These are phyloP conservation scores for peach (Prunus persica) DNA, from an alignment of 306 rosid species.

Conservation along the genomic window DNA sequence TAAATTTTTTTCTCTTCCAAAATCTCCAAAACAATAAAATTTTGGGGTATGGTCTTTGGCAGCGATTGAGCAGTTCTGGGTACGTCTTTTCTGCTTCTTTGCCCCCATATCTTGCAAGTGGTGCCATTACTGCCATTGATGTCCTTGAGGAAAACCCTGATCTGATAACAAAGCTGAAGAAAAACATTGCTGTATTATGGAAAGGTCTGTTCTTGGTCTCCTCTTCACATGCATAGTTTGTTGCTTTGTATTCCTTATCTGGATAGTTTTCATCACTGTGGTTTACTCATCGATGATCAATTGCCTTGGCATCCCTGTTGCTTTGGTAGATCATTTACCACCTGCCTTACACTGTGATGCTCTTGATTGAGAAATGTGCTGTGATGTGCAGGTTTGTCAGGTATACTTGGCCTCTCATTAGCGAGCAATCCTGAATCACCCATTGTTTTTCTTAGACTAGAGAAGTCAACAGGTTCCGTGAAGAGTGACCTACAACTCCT, in stretches of 20 bases:
- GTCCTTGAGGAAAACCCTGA: constrained; percentile 79
- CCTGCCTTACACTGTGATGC: neutral
- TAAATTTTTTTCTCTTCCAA: neutral
- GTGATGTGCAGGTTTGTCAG: constrained; percentile 60
- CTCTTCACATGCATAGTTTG: neutral
- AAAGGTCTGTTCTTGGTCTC: constrained; percentile 56
- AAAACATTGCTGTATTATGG: constrained; percentile 55
- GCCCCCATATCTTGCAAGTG: constrained; percentile 97
- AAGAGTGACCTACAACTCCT: constrained; percentile 66
- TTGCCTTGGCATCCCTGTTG: neutral
- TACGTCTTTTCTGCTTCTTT: constrained; percentile 96
- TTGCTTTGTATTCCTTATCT: neutral
- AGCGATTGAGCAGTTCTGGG: constrained; percentile 97
- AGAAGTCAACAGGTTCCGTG: constrained; percentile 64
- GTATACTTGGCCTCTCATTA: constrained; percentile 52
- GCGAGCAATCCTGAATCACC: constrained; percentile 87
- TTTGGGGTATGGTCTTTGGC: constrained; percentile 28
- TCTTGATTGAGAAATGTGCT: constrained; percentile 9
- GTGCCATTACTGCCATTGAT: constrained; percentile 86
- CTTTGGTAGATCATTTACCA: neutral
- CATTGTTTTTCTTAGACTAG: constrained; percentile 70
- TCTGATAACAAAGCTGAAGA: constrained; percentile 65
- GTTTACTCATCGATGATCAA: constrained; percentile 1
- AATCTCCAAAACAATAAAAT: constrained; percentile 25
- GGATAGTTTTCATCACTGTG: neutral